Evolutionary conservation across 2,329 filamentous ascomycete genomes (phyloP).

Genomic region (Pezizomycotina sp.): DNA sequence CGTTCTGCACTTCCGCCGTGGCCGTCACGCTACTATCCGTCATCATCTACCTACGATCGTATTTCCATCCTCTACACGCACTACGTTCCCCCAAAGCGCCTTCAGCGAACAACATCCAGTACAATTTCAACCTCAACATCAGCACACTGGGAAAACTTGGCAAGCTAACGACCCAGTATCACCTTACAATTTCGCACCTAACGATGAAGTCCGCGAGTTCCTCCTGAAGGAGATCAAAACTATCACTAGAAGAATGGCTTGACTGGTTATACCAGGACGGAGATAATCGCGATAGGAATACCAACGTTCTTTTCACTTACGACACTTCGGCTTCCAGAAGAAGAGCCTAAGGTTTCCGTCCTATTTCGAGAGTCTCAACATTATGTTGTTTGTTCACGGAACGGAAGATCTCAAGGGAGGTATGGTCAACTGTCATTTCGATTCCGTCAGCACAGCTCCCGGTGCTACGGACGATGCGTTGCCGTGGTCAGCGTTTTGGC

Average conservation of each 20-base stretch:
- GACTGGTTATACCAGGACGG: slow-evolving; percentile 27
- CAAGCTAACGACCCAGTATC: slow-evolving; percentile 54
- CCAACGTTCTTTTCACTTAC: slow-evolving; percentile 63
- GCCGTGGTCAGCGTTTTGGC: slow-evolving; percentile 77
- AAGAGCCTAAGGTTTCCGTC: slow-evolving; percentile 33
- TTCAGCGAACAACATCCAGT: slow-evolving; percentile 14
- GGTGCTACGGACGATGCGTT: slow-evolving; percentile 80
- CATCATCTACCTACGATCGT: slow-evolving; percentile 58
- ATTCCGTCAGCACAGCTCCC: slow-evolving; percentile 79
- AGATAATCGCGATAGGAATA: slow-evolving; percentile 50
- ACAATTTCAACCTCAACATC: slow-evolving; percentile 49
- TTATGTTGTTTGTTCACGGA: slow-evolving; percentile 81
- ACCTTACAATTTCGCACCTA: slow-evolving; percentile 79
- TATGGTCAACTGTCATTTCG: slow-evolving; percentile 89
- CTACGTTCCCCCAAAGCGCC: slow-evolving; percentile 43
- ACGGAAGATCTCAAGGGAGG: slow-evolving; percentile 68
- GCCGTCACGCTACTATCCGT: slow-evolving; percentile 69
- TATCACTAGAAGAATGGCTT: slow-evolving; percentile 40
- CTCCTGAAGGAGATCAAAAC: slow-evolving; percentile 52
- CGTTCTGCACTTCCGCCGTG: slow-evolving; percentile 44
- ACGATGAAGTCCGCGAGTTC: slow-evolving; percentile 65
- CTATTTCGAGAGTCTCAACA: slow-evolving; percentile 86
- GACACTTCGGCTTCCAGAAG: no score
- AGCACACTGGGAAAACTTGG: slow-evolving; percentile 77
- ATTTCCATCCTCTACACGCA: slow-evolving; percentile 58